These are phyloP conservation scores for Lizonia empirigonia DNA, from an alignment of 2,329 filamentous ascomycete genomes.

Conservation along the genomic window DNA sequence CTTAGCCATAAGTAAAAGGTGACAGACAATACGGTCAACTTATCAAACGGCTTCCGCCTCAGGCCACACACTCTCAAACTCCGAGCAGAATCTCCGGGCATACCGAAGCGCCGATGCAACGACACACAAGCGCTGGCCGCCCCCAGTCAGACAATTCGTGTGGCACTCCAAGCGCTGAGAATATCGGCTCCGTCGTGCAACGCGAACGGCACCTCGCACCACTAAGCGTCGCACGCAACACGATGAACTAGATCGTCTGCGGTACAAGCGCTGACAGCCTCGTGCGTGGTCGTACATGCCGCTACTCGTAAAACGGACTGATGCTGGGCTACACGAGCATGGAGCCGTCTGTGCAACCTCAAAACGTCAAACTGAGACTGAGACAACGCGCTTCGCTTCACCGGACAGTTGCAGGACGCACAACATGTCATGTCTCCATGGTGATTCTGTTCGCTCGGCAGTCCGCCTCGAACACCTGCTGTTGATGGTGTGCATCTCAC, in stretches of 20 bases:
- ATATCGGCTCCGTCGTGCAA: slow-evolving; percentile 1
- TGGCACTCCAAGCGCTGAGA: slow-evolving; percentile 6
- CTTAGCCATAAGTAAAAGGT: not conserved
- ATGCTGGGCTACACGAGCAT: no score
- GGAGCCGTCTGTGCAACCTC: slow-evolving; percentile 11
- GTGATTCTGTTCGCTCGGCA: slow-evolving; percentile 3
- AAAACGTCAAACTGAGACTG: not conserved
- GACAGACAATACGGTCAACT: not conserved
- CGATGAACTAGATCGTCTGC: slow-evolving; percentile 2
- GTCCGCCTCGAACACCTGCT: not conserved
- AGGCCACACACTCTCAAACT: not conserved
- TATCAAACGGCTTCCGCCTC: not conserved
- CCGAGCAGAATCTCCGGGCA: not conserved
- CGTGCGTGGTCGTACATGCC: not conserved
- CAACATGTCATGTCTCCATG: not conserved
- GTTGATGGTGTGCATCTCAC: not conserved
- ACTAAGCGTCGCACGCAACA: not conserved
- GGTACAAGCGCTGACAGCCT: slow-evolving; percentile 3
- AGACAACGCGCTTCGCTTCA: not conserved
- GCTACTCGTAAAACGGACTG: no score
- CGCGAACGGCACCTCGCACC: not conserved
- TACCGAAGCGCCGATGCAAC: slow-evolving; percentile 11
- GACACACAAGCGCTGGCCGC: slow-evolving; percentile 13
- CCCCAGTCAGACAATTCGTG: not conserved
- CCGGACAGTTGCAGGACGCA: not conserved